Conservation (phyloP, 441 rosid genomes). For the Eruca vesicaria region DNA sequence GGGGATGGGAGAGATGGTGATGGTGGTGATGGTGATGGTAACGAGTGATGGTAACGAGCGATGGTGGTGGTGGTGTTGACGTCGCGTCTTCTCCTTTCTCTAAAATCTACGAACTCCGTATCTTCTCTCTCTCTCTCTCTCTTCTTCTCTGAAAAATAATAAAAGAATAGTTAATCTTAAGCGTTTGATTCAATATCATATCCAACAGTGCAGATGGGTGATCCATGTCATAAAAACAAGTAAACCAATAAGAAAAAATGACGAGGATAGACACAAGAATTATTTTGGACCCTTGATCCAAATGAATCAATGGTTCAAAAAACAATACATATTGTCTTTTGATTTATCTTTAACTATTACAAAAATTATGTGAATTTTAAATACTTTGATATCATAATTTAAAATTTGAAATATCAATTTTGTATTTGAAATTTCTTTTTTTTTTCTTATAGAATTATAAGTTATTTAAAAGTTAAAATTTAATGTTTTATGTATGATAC, state of each 20-base stretch:
- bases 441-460: too few species aligned
- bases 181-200: background rate
- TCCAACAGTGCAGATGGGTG: background rate
- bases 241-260: background rate
- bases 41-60: too few species aligned
- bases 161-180: background rate
- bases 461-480: too few species aligned
- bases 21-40: background rate
- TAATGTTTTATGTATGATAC: too few species aligned
- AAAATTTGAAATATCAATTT: background rate
- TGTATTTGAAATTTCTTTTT: too few species aligned
- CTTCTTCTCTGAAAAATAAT: background rate
- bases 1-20: too few species aligned
- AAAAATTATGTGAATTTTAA: too few species aligned
- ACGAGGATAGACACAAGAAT: background rate
- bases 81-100: background rate
- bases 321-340: background rate
- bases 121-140: background rate
- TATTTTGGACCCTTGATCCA: background rate
- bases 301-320: background rate
- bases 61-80: background rate
- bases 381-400: background rate
- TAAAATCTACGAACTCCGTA: too few species aligned
- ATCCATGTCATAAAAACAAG: background rate
- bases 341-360: too few species aligned